These are phyloP conservation scores for Lentinus brumalis DNA, from an alignment of 768 basidiomycete species.

Conservation along the genomic window DNA sequence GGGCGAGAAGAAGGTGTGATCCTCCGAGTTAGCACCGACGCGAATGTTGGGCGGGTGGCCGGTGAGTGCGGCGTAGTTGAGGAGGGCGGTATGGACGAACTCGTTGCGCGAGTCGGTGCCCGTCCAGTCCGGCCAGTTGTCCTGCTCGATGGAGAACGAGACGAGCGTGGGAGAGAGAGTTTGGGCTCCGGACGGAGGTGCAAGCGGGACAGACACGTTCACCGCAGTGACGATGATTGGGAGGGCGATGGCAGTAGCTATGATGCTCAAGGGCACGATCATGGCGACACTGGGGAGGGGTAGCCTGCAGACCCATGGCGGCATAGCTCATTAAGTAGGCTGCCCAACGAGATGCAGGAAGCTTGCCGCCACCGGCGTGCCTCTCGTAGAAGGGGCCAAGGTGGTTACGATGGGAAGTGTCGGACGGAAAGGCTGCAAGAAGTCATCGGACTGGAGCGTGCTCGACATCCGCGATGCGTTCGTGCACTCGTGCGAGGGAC, in stretches of 20 bases:
- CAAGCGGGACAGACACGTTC: constrained; percentile 43
- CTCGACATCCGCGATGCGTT: background rate
- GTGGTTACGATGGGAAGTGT: background rate
- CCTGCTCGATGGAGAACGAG: constrained; percentile 71
- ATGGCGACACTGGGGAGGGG: background rate
- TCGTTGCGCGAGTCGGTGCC: constrained; percentile 52
- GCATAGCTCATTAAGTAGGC: background rate
- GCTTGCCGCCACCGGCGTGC: background rate
- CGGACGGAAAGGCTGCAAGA: background rate
- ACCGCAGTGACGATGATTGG: constrained; percentile 16
- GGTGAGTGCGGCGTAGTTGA: constrained; percentile 55
- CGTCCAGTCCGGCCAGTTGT: constrained; percentile 70
- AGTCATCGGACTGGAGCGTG: background rate
- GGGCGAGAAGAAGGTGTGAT: constrained; percentile 57
- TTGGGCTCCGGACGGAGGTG: constrained; percentile 38
- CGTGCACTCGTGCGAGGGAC: background rate
- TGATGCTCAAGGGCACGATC: background rate
- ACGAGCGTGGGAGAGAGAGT: constrained; percentile 49
- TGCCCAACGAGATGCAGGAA: background rate
- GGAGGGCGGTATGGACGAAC: constrained; percentile 62
- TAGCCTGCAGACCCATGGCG: no score
- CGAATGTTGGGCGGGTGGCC: constrained; percentile 57
- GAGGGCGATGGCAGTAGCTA: background rate
- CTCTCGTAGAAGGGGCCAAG: background rate
- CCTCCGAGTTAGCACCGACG: constrained; percentile 56